Evolutionary conservation across 495 filamentous ascomycete species (phyloP).

Genomic region (Neurospora sp.): DNA sequence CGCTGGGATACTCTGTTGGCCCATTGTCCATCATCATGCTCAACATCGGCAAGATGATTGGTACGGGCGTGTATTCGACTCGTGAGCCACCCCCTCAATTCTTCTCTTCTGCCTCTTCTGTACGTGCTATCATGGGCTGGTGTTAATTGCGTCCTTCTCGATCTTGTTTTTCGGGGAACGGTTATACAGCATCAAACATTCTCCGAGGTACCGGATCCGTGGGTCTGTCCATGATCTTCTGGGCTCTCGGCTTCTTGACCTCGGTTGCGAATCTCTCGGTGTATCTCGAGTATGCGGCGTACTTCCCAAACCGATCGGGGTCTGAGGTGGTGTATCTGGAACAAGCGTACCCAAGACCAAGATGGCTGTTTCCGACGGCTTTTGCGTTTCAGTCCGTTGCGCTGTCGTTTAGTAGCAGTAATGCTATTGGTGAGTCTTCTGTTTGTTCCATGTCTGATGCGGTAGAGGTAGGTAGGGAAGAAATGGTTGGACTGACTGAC

Average conservation of each 20-base stretch:
- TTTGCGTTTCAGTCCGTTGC: constrained; percentile 51
- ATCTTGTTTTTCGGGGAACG: background rate
- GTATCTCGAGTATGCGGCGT: constrained; percentile 52
- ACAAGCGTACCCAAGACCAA: constrained; percentile 52
- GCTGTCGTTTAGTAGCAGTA: constrained; percentile 53
- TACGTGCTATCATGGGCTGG: background rate
- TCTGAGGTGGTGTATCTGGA: constrained; percentile 58
- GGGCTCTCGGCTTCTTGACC: constrained; percentile 49
- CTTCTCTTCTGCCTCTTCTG: background rate
- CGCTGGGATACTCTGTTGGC: constrained; percentile 50
- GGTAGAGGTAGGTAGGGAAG: background rate
- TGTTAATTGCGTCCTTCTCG: background rate
- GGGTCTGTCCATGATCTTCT: constrained; percentile 50
- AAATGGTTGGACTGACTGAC: background rate
- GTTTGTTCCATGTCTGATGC: background rate
- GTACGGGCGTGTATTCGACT: constrained; percentile 56
- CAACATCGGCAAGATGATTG: constrained; percentile 58
- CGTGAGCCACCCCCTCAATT: constrained; percentile 27
- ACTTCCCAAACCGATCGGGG: constrained; percentile 56
- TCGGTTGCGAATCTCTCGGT: constrained; percentile 39
- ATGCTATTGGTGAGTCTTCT: constrained; percentile 41
- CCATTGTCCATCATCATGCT: constrained; percentile 48
- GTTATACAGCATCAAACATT: constrained; percentile 40
- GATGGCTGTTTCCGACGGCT: constrained; percentile 49
- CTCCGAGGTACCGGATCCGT: constrained; percentile 48